Conservation (phyloP, 257 asterid genomes). For the Osmanthus fragrans region DNA sequence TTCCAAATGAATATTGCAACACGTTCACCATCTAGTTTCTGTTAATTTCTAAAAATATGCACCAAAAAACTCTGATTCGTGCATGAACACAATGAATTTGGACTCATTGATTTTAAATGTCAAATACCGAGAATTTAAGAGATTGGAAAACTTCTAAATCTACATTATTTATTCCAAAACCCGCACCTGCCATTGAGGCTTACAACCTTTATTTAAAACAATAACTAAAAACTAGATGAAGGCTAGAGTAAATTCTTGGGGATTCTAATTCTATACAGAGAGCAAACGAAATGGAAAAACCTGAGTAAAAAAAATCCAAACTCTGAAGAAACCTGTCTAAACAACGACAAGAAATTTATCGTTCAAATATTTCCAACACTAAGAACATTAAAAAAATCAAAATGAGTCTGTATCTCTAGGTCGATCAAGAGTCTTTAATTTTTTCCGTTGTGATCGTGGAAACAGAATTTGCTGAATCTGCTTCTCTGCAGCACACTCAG, state of each 20-base stretch:
- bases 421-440: slow-evolving; percentile 41
- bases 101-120: too few relatives aligned
- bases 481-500: slow-evolving; percentile 71
- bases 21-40: too few relatives aligned
- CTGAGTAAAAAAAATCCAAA: neutral
- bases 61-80: too few relatives aligned
- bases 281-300: neutral
- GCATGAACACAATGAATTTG: too few relatives aligned
- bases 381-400: slow-evolving; percentile 13
- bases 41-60: too few relatives aligned
- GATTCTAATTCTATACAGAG: neutral
- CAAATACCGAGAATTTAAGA: too few relatives aligned
- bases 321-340: neutral
- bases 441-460: slow-evolving; percentile 64
- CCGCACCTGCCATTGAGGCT: too few relatives aligned
- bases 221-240: too few relatives aligned
- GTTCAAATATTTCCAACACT: neutral
- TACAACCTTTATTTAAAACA: too few relatives aligned
- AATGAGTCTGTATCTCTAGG: slow-evolving; percentile 37
- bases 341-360: neutral
- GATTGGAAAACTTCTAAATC: too few relatives aligned
- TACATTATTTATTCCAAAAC: too few relatives aligned
- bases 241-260: neutral
- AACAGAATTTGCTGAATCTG: slow-evolving; percentile 76
- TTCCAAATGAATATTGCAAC: too few relatives aligned